phyloP scores from a whole-genome alignment of 2,329 filamentous ascomycete species.

The Cladosporium sp. region DNA sequence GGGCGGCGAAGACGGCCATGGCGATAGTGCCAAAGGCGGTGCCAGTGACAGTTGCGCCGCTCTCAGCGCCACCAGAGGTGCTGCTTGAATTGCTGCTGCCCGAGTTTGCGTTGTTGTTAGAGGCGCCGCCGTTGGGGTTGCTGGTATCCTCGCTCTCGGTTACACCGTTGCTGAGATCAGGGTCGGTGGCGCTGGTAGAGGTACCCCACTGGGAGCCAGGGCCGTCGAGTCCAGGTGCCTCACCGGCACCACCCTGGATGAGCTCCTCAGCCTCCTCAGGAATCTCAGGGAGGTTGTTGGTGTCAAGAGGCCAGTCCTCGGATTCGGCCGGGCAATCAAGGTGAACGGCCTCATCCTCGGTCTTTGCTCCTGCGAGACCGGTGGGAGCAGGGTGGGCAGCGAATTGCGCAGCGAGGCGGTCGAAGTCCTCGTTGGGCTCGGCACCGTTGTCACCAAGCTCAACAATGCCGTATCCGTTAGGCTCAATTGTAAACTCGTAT shows the following conservation, averaged over 20 bases:
- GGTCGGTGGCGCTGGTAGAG: conserved; percentile 46
- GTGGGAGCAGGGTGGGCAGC: conserved; percentile 46
- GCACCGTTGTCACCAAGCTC: conserved; percentile 54
- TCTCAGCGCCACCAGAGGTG: not conserved
- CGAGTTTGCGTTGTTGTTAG: conserved; percentile 2
- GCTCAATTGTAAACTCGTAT: conserved; percentile 86
- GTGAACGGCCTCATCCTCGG: conserved; percentile 39
- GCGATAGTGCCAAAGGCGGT: conserved; percentile 4
- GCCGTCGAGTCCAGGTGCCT: conserved; percentile 51
- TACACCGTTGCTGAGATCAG: conserved; percentile 34
- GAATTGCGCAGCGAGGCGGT: conserved; percentile 50
- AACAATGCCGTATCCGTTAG: conserved; percentile 76
- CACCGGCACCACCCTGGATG: conserved; percentile 55
- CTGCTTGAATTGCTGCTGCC: conserved; percentile 7
- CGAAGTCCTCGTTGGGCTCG: conserved; percentile 60
- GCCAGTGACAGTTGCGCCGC: not conserved
- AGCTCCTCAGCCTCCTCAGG: conserved; percentile 52
- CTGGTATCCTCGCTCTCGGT: conserved; percentile 22
- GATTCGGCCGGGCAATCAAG: conserved; percentile 50
- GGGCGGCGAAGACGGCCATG: conserved; percentile 2
- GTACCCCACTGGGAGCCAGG: conserved; percentile 45
- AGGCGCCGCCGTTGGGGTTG: conserved; percentile 3
- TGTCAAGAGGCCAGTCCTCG: conserved; percentile 53
- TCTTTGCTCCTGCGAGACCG: conserved; percentile 58
- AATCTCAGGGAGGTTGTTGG: conserved; percentile 51